Evolutionary conservation across 495 filamentous ascomycete species (phyloP).

Genomic region (Thermochaetoides thermophila): DNA sequence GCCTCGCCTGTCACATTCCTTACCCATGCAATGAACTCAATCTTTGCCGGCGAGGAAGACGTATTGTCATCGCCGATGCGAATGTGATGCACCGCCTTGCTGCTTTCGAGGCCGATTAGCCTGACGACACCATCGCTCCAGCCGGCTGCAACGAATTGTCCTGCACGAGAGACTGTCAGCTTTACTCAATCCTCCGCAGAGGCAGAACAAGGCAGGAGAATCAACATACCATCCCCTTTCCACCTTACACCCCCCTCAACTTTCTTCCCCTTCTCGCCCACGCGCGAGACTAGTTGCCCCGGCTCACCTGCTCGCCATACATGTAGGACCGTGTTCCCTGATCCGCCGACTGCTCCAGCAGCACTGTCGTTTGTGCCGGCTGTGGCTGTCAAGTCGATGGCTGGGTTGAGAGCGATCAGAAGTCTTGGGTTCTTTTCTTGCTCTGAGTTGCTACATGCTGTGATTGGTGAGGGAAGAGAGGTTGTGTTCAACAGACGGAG

Average conservation of each 20-base stretch:
- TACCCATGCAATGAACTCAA: conserved; percentile 61
- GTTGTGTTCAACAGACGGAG: conserved; percentile 31
- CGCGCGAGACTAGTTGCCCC: conserved; percentile 29
- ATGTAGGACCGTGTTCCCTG: conserved; percentile 49
- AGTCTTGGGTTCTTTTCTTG: no score
- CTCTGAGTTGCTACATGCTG: conserved; percentile 19
- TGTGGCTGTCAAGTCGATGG: conserved; percentile 67
- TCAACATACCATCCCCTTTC: conserved; percentile 59
- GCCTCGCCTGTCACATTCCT: conserved; percentile 43
- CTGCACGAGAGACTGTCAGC: no score
- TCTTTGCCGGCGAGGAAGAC: conserved; percentile 14
- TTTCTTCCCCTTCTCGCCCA: conserved; percentile 33
- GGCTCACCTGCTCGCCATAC: conserved; percentile 37
- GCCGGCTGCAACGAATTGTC: conserved; percentile 61
- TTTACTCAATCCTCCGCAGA: no score
- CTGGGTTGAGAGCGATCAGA: no score
- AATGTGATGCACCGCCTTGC: conserved; percentile 63
- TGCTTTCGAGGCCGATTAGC: conserved; percentile 58
- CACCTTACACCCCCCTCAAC: conserved; percentile 47
- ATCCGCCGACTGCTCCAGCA: no score
- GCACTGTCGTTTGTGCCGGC: no score
- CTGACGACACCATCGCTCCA: conserved; percentile 60
- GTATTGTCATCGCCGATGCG: conserved; percentile 16
- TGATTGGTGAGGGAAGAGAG: conserved; percentile 22
- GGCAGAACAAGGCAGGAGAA: conserved; percentile 5